These are phyloP conservation scores for Candida taoyuanica DNA, from an alignment of 805 yeast species.

Conservation along the genomic window DNA sequence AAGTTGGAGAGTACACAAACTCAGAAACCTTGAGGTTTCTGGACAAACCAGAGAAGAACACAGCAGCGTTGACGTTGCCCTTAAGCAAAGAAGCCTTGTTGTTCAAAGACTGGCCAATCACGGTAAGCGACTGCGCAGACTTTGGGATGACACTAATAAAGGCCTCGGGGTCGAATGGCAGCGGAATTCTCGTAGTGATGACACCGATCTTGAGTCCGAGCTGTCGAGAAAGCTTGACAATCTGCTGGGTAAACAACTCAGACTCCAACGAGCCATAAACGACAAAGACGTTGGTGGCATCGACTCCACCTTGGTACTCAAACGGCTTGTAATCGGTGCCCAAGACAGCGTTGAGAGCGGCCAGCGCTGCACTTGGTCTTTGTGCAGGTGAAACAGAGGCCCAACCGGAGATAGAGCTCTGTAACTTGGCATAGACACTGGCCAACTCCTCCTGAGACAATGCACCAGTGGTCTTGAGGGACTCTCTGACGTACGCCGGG, in stretches of 20 bases:
- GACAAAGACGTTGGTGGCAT: constrained; percentile 73
- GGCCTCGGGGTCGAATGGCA: constrained; percentile 66
- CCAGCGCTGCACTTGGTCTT: constrained; percentile 43
- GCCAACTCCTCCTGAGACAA: constrained; percentile 37
- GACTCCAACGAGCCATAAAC: constrained; percentile 72
- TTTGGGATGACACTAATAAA: constrained; percentile 58
- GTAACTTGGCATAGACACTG: constrained; percentile 35
- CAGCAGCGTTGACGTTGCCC: constrained; percentile 68
- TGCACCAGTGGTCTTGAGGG: constrained; percentile 37
- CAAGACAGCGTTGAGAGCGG: constrained; percentile 46
- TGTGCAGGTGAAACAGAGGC: constrained; percentile 28
- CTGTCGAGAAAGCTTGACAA: constrained; percentile 25
- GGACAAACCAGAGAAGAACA: constrained; percentile 42
- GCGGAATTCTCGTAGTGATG: constrained; percentile 67
- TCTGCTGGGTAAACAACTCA: constrained; percentile 44
- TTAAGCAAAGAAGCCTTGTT: constrained; percentile 43
- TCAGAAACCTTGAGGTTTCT: constrained; percentile 41
- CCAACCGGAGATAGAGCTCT: constrained; percentile 26
- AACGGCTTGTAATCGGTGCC: constrained; percentile 56
- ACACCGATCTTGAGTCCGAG: constrained; percentile 48
- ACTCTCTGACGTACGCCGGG: constrained; percentile 50
- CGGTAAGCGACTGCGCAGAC: constrained; percentile 55
- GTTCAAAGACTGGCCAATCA: constrained; percentile 54
- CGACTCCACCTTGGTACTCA: constrained; percentile 61
- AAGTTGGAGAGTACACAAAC: constrained; percentile 45